These are phyloP conservation scores for Pichia insulana DNA, from an alignment of 805 yeast genomes.

Conservation along the genomic window DNA sequence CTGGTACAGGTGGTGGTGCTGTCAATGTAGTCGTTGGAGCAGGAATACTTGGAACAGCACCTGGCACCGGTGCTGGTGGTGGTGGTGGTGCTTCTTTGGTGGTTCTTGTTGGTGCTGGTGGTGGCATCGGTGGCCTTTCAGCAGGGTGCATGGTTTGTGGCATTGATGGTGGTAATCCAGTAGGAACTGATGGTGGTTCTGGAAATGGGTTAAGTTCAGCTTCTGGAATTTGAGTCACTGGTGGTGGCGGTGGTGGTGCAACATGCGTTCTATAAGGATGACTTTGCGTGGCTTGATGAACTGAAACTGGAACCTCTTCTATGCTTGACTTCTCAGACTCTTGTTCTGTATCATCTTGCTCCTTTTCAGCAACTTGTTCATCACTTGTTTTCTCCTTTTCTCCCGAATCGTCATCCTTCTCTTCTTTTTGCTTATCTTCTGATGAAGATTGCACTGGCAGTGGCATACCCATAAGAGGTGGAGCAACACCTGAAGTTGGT, in stretches of 20 bases:
- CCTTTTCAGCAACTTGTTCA: no score
- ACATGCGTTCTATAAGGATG: not conserved
- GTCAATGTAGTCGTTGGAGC: constrained; percentile 6
- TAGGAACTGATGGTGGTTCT: constrained; percentile 7
- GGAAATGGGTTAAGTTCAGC: no score
- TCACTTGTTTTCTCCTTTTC: constrained; percentile 10
- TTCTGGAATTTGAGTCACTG: not conserved
- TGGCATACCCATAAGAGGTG: constrained; percentile 15
- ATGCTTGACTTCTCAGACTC: no score
- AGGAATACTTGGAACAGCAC: constrained; percentile 15
- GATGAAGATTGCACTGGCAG: not conserved
- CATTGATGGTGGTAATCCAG: constrained; percentile 15
- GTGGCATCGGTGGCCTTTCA: constrained; percentile 8
- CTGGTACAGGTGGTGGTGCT: not conserved
- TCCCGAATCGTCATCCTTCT: constrained; percentile 14
- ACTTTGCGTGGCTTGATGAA: no score
- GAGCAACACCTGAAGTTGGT: constrained; percentile 38
- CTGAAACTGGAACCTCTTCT: not conserved
- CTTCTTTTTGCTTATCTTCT: not conserved
- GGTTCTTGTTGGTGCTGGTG: constrained; percentile 4
- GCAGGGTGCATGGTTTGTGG: constrained; percentile 10
- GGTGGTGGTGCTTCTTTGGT: not conserved
- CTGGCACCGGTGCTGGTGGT: not conserved
- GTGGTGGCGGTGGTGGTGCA: constrained; percentile 3
- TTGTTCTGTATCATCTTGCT: no score